Conservation (phyloP, 495 filamentous ascomycete genomes). For the Aspergillus olivimuriae region DNA sequence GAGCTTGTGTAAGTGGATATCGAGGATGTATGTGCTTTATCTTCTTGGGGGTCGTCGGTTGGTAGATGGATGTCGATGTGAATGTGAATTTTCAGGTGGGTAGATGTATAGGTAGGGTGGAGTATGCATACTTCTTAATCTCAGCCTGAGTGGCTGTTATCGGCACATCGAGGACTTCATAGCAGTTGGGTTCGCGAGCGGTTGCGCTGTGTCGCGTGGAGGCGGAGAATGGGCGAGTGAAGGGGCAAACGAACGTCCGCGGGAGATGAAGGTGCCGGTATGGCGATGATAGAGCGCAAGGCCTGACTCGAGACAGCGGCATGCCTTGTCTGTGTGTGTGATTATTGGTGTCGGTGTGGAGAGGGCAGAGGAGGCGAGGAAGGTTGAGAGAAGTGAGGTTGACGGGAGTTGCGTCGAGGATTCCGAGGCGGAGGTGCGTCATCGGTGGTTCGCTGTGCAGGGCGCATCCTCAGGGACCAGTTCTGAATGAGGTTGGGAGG, state of each 20-base stretch:
- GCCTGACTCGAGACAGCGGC: neutral
- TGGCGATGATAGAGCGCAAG: no score
- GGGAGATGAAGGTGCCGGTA: neutral
- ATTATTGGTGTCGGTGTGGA: neutral
- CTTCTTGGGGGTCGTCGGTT: neutral
- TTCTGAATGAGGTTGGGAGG: neutral
- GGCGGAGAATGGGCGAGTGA: neutral
- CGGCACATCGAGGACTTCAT: slow-evolving; percentile 73
- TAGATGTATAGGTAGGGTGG: slow-evolving; percentile 3
- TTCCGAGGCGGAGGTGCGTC: slow-evolving; percentile 20
- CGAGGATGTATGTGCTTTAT: neutral
- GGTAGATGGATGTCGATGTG: slow-evolving; percentile 1
- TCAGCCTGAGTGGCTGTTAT: slow-evolving; percentile 61
- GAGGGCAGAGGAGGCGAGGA: neutral
- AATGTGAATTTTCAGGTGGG: no score
- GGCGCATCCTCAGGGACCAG: neutral
- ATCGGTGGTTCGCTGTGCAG: slow-evolving; percentile 10
- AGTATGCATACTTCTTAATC: slow-evolving; percentile 70
- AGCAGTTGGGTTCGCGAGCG: slow-evolving; percentile 53
- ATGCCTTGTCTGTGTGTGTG: neutral
- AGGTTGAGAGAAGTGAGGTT: neutral
- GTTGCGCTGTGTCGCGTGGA: slow-evolving; percentile 9
- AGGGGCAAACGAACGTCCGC: no score
- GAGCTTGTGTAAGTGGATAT: no score
- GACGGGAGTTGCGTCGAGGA: slow-evolving; percentile 11